Conservation (phyloP, 2,329 filamentous ascomycete species). For the Plenodomus lindquistii region DNA sequence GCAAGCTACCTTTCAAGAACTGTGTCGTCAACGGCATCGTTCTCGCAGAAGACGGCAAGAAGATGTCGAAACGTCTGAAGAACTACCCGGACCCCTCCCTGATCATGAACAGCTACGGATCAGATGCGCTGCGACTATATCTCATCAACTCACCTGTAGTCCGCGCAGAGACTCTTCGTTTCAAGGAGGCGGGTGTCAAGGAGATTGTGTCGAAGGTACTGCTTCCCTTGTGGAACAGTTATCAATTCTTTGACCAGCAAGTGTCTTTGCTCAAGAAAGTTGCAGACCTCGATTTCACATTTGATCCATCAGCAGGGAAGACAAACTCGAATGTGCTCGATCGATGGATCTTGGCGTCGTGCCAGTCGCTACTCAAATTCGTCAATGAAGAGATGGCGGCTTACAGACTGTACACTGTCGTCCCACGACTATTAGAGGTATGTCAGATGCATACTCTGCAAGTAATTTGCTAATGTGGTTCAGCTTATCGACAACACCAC, state of each 20-base stretch:
- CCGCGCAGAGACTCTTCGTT: slow-evolving; percentile 83
- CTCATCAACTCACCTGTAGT: slow-evolving; percentile 97
- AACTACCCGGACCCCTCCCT: slow-evolving; percentile 89
- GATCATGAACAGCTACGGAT: slow-evolving; percentile 86
- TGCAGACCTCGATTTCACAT: slow-evolving; percentile 74
- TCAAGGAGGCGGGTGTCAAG: slow-evolving; percentile 91
- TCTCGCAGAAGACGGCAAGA: slow-evolving; percentile 92
- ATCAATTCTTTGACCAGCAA: slow-evolving; percentile 94
- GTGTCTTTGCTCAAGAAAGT: slow-evolving; percentile 85
- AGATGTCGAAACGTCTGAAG: slow-evolving; percentile 97
- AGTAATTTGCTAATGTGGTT: slow-evolving; percentile 5
- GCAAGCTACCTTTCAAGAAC: slow-evolving; percentile 85
- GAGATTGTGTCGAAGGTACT: slow-evolving; percentile 92
- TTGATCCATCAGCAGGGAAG: slow-evolving; percentile 74
- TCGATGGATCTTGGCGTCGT: slow-evolving; percentile 90
- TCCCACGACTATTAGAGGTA: slow-evolving; percentile 73
- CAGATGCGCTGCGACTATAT: slow-evolving; percentile 91
- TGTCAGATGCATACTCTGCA: slow-evolving; percentile 1
- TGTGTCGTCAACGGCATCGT: slow-evolving; percentile 97
- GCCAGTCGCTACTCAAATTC: slow-evolving; percentile 87
- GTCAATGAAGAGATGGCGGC: slow-evolving; percentile 90
- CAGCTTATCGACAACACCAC: slow-evolving; percentile 87
- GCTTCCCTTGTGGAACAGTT: slow-evolving; percentile 92
- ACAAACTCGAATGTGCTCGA: slow-evolving; percentile 93
- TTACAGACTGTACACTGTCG: slow-evolving; percentile 78